Base-by-base conservation (phyloP, 2,329 filamentous ascomycete genomes). In the Aspergillus versicolor region DNA sequence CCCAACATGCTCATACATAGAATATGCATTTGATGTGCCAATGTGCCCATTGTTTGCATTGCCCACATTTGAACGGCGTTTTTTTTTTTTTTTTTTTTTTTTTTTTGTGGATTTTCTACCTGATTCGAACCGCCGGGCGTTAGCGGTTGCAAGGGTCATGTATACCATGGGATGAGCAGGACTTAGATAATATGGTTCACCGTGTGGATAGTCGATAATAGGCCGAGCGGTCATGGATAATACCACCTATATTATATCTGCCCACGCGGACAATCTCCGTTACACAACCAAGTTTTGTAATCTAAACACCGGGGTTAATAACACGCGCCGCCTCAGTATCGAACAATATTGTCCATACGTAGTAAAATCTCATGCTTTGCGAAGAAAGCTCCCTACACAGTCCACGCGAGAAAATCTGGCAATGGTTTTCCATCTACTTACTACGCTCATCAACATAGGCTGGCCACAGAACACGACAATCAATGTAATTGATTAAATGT, bases 151-250 rank as follows among this genome's bases (percentile, higher is more conserved):
- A 43, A 27, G 24, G 27, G 38, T 57, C 27, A 59, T 63, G 55
- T 57, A 58, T 61, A 57, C 59, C 59, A 61, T 61, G 54, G 56
- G 37, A 60, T 58, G 50, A 62, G 59, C 61, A 27, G 59, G 62
- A 61, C 62, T 63, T 63, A 44, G 34, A 61, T 58, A 59, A 63
- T 57, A 47, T 52, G 42, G 40, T 61, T 61, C 50, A 59, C 55
- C 53, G 49, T 59, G 51, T 57, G 50, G 60, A 59, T 34, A 63
- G 61, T 64, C 40, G 53, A 65, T 61, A 55, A 52, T 61, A 60
- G 45, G 45, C 58, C 54, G 12, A 40, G 43, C 34, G 37, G 54
- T 56, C 27, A 58, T 56, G 58, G 41, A 63, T 58, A 58, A 60
- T 58, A 54, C 54, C 53, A 52, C 48, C 52, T 52, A 48, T 47